Evolutionary conservation across 225 moss, liverwort and hornwort species (phyloP).

Genomic region (Thuidium tamariscinum): DNA sequence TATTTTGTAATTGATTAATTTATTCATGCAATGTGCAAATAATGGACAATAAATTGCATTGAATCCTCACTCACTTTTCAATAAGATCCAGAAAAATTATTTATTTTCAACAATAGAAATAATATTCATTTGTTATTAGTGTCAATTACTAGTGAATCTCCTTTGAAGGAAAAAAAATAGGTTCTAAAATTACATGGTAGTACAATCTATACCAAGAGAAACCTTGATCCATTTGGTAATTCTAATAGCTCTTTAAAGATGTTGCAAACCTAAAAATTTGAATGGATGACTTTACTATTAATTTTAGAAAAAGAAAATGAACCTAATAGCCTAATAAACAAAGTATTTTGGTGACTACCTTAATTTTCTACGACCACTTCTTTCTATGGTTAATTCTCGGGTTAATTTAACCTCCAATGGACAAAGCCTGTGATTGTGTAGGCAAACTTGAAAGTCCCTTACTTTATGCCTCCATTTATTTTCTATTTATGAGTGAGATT

Average conservation of each 20-base stretch:
- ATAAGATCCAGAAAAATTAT: not conserved
- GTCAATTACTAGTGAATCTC: not conserved
- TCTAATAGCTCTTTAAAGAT: rapidly evolving
- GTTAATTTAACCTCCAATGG: no score
- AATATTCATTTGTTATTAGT: not conserved
- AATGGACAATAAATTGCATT: not conserved
- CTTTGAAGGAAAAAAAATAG: no score
- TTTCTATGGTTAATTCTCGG: no score
- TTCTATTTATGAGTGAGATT: rapidly evolving
- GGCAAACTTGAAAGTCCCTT: not conserved
- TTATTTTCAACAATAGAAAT: not conserved
- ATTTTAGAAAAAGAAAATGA: not conserved
- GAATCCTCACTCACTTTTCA: not conserved
- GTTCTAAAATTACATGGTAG: not conserved
- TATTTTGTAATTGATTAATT: not conserved
- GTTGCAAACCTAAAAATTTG: rapidly evolving
- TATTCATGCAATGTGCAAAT: not conserved
- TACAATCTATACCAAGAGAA: rapidly evolving
- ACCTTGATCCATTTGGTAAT: not conserved
- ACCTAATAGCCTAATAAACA: not conserved
- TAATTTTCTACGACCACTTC: no score
- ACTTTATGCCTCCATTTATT: not conserved
- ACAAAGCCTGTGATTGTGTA: rapidly evolving
- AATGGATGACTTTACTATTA: not conserved
- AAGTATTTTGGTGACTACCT: not conserved